Evolutionary conservation across 306 rosid genomes (phyloP), one percentile per base, ranked within the genome.

Genomic region (Rubus parviflorus): DNA sequence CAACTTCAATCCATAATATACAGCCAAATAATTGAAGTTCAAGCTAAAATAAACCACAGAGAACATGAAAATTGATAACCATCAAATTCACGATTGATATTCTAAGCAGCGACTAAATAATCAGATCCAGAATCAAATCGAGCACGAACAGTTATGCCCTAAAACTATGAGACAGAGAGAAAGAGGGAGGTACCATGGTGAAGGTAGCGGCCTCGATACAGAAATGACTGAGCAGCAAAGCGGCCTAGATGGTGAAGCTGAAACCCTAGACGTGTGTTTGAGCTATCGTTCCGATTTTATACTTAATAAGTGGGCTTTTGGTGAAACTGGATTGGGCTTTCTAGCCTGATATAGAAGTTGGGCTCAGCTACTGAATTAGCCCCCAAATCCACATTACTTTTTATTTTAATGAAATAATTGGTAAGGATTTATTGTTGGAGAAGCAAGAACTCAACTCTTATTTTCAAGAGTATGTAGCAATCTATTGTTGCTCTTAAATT

Each of bases 141-240:
- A 41, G 52, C 6, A 20, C 1, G 1, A 25, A 2, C 6, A 12
- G 11, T 1, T 52, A 20, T 1, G 42, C 7, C 11, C 3, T 6
- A 3, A 35, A 5, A 17, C 5, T 12, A 60, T 20, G 23, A 8
- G 1, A 43, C 1, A 8, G 43, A 73, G 16, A 46, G 6, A 41
- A 2, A 72, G 66, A 51, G 65, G 4, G 53, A 22, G 23, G 48
- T 23, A 73, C 77, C 77, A 73, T 73, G 25, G 77, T 57, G 56
- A 45, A 42, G 66, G 56, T 19, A 11, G 77, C 77, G 67, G 67
- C 71, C 52, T 42, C 16, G 77, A 56, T 42, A 54, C 9, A 41
- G 67, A 22, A 57, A 42, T 42, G 77, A 41, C 20, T 42, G 49
- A 42, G 54, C 41, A 4, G 19, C 42, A 16, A 15, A 63, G 41